Conservation (phyloP, 228 moss, liverwort and hornwort species). For the Sphagnum magellanicum region DNA sequence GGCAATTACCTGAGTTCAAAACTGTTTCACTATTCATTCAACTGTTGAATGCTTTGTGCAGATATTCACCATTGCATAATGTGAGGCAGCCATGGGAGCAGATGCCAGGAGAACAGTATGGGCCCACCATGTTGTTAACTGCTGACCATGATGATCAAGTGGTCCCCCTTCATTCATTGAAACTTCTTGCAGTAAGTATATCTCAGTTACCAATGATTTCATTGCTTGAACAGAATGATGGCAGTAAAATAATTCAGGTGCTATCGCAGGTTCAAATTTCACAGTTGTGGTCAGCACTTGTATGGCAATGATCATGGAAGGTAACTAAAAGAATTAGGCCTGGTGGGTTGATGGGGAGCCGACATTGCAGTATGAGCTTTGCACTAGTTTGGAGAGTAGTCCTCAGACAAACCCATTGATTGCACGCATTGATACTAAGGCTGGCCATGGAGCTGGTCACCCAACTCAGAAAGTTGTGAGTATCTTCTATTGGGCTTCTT, state of each 20-base stretch:
- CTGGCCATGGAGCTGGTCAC: conserved; percentile 85
- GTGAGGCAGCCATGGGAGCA: conserved; percentile 77
- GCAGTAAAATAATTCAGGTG: too few relatives aligned
- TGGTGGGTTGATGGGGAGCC: conserved; percentile 6
- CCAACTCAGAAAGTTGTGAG: conserved; percentile 83
- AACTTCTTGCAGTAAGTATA: conserved; percentile 68
- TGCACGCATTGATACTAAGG: conserved; percentile 73
- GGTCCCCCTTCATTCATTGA: conserved; percentile 82
- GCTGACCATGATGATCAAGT: conserved; percentile 92
- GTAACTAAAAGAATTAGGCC: too few relatives aligned
- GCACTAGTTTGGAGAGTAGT: conserved; percentile 35
- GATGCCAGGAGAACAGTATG: conserved; percentile 43
- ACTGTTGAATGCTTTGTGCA: conserved; percentile 5
- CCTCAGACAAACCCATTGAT: conserved; percentile 67
- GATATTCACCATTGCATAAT: conserved; percentile 82
- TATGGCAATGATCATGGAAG: too few relatives aligned
- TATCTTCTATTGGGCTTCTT: background rate
- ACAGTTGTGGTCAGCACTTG: too few relatives aligned
- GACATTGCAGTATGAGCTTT: conserved; percentile 83
- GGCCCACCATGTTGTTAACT: conserved; percentile 70
- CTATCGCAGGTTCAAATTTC: background rate
- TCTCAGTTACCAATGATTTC: background rate
- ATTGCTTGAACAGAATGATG: too few relatives aligned
- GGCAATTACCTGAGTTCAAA: background rate
- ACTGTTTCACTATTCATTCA: background rate